phyloP scores from a whole-genome alignment of 148 eudicot genomes.

The Chenopodium formosanum region DNA sequence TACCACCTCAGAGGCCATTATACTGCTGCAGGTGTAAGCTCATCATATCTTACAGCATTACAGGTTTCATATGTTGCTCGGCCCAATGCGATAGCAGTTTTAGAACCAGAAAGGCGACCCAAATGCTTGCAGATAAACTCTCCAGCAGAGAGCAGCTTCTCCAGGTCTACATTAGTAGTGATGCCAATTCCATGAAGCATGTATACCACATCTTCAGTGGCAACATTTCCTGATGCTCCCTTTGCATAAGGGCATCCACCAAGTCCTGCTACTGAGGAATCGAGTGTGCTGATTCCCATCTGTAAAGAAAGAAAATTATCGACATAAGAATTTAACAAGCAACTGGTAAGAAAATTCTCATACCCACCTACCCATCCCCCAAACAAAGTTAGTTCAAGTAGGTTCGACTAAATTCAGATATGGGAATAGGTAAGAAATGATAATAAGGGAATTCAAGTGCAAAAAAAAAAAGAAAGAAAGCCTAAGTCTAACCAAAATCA shows the following conservation, averaged over 20 bases:
- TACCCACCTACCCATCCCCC: too few species aligned
- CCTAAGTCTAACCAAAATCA: not conserved
- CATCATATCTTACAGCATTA: constrained; percentile 41
- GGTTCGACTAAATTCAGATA: not conserved
- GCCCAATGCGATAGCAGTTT: constrained; percentile 55
- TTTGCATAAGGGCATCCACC: constrained; percentile 80
- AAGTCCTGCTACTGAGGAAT: constrained; percentile 62
- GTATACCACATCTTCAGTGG: constrained; percentile 74
- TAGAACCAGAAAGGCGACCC: constrained; percentile 54
- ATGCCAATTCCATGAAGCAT: constrained; percentile 71
- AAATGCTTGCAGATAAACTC: constrained; percentile 61
- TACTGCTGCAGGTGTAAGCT: not conserved
- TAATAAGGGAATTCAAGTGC: too few species aligned
- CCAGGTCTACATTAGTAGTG: constrained; percentile 47
- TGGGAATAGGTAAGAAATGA: not conserved
- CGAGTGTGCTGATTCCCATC: constrained; percentile 64
- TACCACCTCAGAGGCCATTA: not conserved
- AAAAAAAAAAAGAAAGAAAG: not conserved
- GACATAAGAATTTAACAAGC: not conserved
- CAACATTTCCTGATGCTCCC: constrained; percentile 74
- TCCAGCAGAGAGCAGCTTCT: constrained; percentile 53
- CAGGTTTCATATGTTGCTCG: constrained; percentile 44
- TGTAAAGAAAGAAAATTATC: constrained; percentile 15
- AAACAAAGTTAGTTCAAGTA: not conserved
- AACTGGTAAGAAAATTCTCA: not conserved